phyloP scores from a whole-genome alignment of 2,329 filamentous ascomycete species.

The Cryoendolithus antarcticus region DNA sequence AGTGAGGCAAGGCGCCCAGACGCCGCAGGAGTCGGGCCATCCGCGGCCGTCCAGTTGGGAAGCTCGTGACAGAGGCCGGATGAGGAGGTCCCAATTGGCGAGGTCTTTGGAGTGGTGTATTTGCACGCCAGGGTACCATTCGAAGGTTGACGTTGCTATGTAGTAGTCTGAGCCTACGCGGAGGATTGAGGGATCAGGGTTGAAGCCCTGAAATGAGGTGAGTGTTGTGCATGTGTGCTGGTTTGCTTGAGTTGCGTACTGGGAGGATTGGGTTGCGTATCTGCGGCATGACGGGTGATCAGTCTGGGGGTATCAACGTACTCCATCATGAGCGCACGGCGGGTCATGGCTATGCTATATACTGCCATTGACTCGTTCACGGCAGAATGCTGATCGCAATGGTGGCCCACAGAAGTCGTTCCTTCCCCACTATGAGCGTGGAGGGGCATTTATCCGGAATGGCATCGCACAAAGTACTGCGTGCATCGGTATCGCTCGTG shows the following conservation, averaged over 20 bases:
- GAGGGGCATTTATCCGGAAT: too few relatives aligned
- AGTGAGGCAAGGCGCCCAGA: slow-evolving; percentile 46
- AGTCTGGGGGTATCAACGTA: too few relatives aligned
- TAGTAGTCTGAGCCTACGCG: slow-evolving; percentile 42
- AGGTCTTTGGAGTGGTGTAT: slow-evolving; percentile 47
- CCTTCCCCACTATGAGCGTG: too few relatives aligned
- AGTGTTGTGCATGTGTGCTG: too few relatives aligned
- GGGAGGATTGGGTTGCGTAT: slow-evolving; percentile 40
- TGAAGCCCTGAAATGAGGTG: slow-evolving; percentile 32
- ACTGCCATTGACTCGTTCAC: too few relatives aligned
- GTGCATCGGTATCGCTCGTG: too few relatives aligned
- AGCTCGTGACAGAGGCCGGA: slow-evolving; percentile 38
- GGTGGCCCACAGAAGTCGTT: too few relatives aligned
- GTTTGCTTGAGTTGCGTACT: slow-evolving; percentile 12
- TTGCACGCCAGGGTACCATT: slow-evolving; percentile 49
- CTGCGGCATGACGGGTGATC: slow-evolving; percentile 1
- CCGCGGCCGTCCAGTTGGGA: slow-evolving; percentile 39
- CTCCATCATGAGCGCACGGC: too few relatives aligned
- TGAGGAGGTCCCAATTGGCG: slow-evolving; percentile 41
- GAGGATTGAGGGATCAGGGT: slow-evolving; percentile 48
- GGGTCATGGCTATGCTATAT: too few relatives aligned
- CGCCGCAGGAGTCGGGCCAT: slow-evolving; percentile 37
- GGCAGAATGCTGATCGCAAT: too few relatives aligned
- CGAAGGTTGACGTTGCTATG: slow-evolving; percentile 50
- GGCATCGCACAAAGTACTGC: too few relatives aligned